These are phyloP conservation scores for Rhizopogon rudus DNA, from an alignment of 768 basidiomycete genomes.

Conservation along the genomic window DNA sequence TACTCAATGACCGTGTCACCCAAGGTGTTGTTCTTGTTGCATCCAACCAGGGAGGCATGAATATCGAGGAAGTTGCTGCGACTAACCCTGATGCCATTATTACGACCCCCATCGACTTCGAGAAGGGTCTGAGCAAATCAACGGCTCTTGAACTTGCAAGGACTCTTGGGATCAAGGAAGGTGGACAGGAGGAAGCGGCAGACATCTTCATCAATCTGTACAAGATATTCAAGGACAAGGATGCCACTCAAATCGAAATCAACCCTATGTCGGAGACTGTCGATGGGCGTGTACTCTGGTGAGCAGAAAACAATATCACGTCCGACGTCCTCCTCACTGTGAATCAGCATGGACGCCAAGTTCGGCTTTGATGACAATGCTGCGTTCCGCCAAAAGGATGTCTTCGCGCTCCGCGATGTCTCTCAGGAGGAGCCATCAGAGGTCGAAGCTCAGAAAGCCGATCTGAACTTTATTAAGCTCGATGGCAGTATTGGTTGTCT, in stretches of 20 bases:
- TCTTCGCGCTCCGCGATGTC: slow-evolving; percentile 86
- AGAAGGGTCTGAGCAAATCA: slow-evolving; percentile 69
- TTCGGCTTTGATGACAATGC: slow-evolving; percentile 99
- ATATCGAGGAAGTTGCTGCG: slow-evolving; percentile 98
- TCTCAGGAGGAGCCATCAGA: slow-evolving; percentile 97
- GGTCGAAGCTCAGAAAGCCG: slow-evolving; percentile 94
- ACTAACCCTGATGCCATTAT: slow-evolving; percentile 94
- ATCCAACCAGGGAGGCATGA: slow-evolving; percentile 97
- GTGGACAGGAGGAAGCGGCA: slow-evolving; percentile 80
- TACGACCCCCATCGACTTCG: slow-evolving; percentile 85
- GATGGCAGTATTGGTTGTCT: slow-evolving; percentile 96
- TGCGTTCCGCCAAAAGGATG: slow-evolving; percentile 91
- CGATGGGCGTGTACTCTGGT: slow-evolving; percentile 94
- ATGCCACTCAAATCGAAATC: slow-evolving; percentile 99
- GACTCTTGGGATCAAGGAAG: slow-evolving; percentile 83
- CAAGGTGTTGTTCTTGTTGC: slow-evolving; percentile 91
- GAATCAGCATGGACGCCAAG: slow-evolving; percentile 94
- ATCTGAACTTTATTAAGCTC: slow-evolving; percentile 98
- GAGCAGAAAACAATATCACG: slow-evolving; percentile 17
- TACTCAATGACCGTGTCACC: slow-evolving; percentile 89
- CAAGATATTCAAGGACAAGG: slow-evolving; percentile 97
- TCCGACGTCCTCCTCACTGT: background rate
- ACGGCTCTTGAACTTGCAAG: slow-evolving; percentile 77
- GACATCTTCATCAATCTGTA: slow-evolving; percentile 93
- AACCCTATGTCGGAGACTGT: slow-evolving; percentile 93